Evolutionary conservation across 2,329 filamentous ascomycete species (phyloP), one percentile per base, ranked within the genome.

Genomic region (Daldinia eschscholtzii): DNA sequence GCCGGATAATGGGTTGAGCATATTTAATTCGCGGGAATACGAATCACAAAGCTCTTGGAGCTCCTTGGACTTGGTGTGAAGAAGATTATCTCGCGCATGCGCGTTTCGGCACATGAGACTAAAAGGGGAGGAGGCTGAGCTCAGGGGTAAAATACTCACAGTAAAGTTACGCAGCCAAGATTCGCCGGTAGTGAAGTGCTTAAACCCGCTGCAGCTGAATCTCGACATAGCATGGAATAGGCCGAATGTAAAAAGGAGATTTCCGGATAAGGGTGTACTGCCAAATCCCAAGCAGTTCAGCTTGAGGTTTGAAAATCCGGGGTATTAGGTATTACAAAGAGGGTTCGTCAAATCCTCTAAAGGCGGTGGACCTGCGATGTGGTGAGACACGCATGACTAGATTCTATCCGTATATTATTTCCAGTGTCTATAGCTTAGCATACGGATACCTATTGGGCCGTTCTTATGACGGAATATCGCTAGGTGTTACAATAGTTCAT

Each of bases 11-110:
- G 26, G 7, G 44, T 42, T 33, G 30, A 13, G 23, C 13, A 50
- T 42, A 33, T 53, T 35, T 64, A 39, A 65, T 68, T 70, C 59
- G 68, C 52, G 59, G 26, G 50, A 39, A 46, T 68, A 61, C 65
- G 68, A 55, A 65, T 4, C 30, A 33, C 18, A 50, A 53, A 48
- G 30, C 52, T 50, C 20, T 52, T n/a, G 20, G 48, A 61, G 23
- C 42, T 44, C 42, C 20, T 46, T n/a, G 20, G 48, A 61, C 37
- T 48, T 44, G 23, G 37, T 44, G 39, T 46, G 57, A 20, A 59
- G 48, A 35, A 48, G 42, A 56, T 60, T 44, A 42, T 30, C 55
- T 41, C 15, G 56, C 30, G 26, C 50, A 57, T 63, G 62, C 39
- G 59, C 46, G 59, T 37, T 44, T 70, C 61, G 66, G 66, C 61